Evolutionary conservation across 805 yeast genomes (phyloP).

Genomic region (Wickerhamiella cacticola): DNA sequence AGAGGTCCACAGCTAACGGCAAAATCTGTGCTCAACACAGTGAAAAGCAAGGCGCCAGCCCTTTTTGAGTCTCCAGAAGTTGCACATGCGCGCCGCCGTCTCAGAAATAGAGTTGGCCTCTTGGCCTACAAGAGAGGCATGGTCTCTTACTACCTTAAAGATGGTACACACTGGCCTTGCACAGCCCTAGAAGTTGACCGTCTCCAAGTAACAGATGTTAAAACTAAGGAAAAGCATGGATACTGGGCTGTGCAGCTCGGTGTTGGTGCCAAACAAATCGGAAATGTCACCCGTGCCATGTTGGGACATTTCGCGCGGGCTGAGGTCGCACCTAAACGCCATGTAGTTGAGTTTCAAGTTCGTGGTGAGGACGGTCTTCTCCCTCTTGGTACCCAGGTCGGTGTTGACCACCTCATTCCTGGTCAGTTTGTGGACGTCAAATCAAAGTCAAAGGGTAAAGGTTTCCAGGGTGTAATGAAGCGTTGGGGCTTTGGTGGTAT

Average conservation of each 20-base stretch:
- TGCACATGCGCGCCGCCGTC: slow-evolving; percentile 57
- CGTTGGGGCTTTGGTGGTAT: slow-evolving; percentile 83
- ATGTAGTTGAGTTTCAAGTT: slow-evolving; percentile 69
- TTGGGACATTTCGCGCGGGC: slow-evolving; percentile 72
- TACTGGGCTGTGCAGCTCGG: slow-evolving; percentile 82
- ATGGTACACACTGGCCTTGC: slow-evolving; percentile 64
- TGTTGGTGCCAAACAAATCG: slow-evolving; percentile 52
- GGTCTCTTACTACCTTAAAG: slow-evolving; percentile 62
- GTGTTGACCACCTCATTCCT: slow-evolving; percentile 68
- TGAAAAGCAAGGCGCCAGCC: slow-evolving; percentile 36
- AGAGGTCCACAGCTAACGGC: slow-evolving; percentile 27
- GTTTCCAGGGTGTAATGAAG: slow-evolving; percentile 97
- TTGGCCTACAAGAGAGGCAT: slow-evolving; percentile 79
- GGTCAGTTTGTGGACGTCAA: slow-evolving; percentile 80
- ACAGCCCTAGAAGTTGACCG: slow-evolving; percentile 81
- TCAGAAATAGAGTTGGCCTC: slow-evolving; percentile 71
- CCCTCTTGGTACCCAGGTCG: slow-evolving; percentile 64
- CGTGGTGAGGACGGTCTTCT: slow-evolving; percentile 51
- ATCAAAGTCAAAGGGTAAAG: slow-evolving; percentile 82
- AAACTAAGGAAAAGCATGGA: slow-evolving; percentile 62
- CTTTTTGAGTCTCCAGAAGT: slow-evolving; percentile 56
- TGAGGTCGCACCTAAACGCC: slow-evolving; percentile 69
- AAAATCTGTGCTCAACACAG: slow-evolving; percentile 23
- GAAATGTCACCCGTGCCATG: slow-evolving; percentile 50
- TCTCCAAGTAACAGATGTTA: slow-evolving; percentile 70